Evolutionary conservation across 805 yeast genomes (phyloP), one percentile per base, ranked within the genome.

Genomic region (Jamesozyma rosinii): DNA sequence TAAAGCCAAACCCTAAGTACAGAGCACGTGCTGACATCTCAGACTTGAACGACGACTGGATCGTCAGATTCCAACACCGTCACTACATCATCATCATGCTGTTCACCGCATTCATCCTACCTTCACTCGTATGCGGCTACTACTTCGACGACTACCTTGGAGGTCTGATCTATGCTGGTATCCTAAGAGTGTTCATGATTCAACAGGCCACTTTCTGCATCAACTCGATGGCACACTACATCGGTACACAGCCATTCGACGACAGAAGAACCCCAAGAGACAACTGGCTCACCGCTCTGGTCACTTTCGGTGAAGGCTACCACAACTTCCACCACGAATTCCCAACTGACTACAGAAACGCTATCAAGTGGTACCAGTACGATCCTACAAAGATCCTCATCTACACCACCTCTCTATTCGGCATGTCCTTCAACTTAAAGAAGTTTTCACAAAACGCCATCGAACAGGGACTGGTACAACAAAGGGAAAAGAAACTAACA

Each of bases 311-410:
- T 65, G 94, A 84, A 67, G 94, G 94, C 49, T 83, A 83, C 71
- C 92, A 84, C 59, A 84, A 84, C 67, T 84, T 83, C 78, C 94
- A 84, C 65, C 94, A 84, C 63, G 94, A 83, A 70, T 84, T 83
- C 74, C 92, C 94, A 55, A 75, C 85, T 17, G 94, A 84, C 67
- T 84, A 83, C 74, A 77, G 94, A 75, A 83, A 83, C 60, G 92
- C 92, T 31, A 72, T 83, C 59, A 81, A 77, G 61, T 83, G 92
- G 92, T 83, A 79, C 70, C 90, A 83, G 71, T 83, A 78, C 59
- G 94, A 84, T 62, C 94, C 94, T 52, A 83, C 92, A 40, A 83
- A 83, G 66, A 56, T 76, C 38, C 54, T 73, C 42, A 82, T 83
- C 53, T 83, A 71, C 64, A 24, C 63, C 5, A 64, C 74, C 43